These are phyloP conservation scores for Pythium pyrilobum DNA, from an alignment of 352 stramenopile genomes.

Conservation along the genomic window DNA sequence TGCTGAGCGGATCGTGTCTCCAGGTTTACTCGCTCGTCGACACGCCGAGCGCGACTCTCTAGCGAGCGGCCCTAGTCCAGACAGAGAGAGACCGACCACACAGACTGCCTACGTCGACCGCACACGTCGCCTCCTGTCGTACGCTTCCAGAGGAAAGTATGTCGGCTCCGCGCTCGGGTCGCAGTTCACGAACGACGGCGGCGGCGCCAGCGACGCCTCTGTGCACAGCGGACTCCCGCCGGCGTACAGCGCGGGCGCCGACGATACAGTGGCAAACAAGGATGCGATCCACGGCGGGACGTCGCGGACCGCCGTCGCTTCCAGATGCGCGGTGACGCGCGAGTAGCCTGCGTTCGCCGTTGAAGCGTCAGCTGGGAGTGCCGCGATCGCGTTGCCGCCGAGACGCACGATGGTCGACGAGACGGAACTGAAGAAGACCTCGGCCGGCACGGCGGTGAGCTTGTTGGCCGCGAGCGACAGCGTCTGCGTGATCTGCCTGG, in stretches of 20 bases:
- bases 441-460: not conserved
- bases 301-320: not conserved
- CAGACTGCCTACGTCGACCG: not conserved
- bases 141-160: not conserved
- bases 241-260: not conserved
- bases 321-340: not conserved
- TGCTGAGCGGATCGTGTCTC: slow-evolving; percentile 30
- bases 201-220: not conserved
- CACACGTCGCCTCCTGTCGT: not conserved
- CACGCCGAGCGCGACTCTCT: not conserved
- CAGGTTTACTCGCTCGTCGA: not conserved
- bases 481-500: slow-evolving; percentile 13
- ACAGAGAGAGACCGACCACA: not conserved
- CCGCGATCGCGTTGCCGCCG: slow-evolving; percentile 2
- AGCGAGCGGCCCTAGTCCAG: not conserved
- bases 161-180: not conserved
- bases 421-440: not conserved
- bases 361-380: no score
- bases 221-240: not conserved
- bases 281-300: not conserved
- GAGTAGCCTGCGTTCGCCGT: not conserved
- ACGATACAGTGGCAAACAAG: not conserved
- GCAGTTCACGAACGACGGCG: not conserved
- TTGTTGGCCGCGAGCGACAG: slow-evolving; percentile 11
- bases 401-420: not conserved